phyloP scores from a whole-genome alignment of 202 grass and related monocot species.

The Schoenoplectus triqueter region DNA sequence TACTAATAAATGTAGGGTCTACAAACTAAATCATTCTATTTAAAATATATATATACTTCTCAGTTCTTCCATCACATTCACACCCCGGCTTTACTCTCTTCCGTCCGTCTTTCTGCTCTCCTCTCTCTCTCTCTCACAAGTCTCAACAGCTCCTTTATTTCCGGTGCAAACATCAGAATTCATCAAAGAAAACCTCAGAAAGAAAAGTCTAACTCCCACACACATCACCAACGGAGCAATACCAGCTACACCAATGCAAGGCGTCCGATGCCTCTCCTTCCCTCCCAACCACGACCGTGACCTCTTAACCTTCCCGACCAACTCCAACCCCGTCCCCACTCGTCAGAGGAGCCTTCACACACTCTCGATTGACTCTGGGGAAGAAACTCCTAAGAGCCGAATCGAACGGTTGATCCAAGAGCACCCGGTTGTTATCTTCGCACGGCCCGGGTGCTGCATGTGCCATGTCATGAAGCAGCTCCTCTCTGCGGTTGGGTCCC shows the following conservation, averaged over 20 bases:
- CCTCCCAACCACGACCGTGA: slow-evolving; percentile 7
- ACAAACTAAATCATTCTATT: neutral
- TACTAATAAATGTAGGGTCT: neutral
- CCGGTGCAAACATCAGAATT: neutral
- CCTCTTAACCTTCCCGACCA: neutral
- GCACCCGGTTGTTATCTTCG: slow-evolving; percentile 76
- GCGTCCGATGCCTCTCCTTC: slow-evolving; percentile 46
- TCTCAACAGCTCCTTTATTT: slow-evolving; percentile 6
- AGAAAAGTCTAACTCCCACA: neutral
- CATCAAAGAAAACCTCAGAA: slow-evolving; percentile 18
- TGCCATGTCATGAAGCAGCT: slow-evolving; percentile 82
- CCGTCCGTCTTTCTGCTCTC: neutral
- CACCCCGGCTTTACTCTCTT: slow-evolving; percentile 31
- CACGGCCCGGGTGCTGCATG: slow-evolving; percentile 73
- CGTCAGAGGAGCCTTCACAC: slow-evolving; percentile 13
- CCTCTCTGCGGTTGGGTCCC: slow-evolving; percentile 69
- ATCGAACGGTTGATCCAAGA: slow-evolving; percentile 61
- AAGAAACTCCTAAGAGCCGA: slow-evolving; percentile 54
- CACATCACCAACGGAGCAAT: neutral
- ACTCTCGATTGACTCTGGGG: slow-evolving; percentile 55
- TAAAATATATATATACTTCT: slow-evolving; percentile 37
- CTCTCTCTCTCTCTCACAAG: neutral
- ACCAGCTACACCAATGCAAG: slow-evolving; percentile 52
- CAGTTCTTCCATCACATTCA: neutral
- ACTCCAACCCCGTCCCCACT: neutral